Percentiles rank a stretch among this genome's conserved stretches.
Conservation (phyloP, 345 rosid species). For the Dimocarpus longan region DNA sequence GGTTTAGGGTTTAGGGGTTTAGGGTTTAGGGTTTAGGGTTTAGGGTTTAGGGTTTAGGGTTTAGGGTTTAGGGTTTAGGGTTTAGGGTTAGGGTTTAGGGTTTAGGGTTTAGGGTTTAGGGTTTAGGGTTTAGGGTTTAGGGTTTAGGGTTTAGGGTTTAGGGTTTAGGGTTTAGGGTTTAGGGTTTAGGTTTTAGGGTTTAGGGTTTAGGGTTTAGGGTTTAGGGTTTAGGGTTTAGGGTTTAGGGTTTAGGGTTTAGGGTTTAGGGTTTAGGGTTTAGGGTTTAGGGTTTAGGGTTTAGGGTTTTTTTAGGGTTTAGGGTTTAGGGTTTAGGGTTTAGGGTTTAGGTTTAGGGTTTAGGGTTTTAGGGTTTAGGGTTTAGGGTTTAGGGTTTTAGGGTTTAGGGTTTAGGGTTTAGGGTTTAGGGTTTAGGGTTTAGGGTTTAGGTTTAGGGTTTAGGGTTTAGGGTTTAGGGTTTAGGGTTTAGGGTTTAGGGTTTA, state of each 20-base stretch:
- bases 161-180: background rate
- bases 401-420: background rate
- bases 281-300: background rate
- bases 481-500: background rate
- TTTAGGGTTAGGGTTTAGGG: background rate
- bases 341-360: background rate
- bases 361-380: background rate
- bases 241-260: background rate
- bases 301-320: background rate
- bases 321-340: background rate
- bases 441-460: background rate
- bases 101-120: background rate
- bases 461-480: background rate
- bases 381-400: background rate
- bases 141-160: background rate
- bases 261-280: background rate
- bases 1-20: background rate
- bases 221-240: no score
- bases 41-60: background rate
- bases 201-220: background rate
- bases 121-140: background rate
- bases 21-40: background rate
- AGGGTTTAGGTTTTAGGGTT: background rate
- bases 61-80: background rate
- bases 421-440: background rate